These are phyloP conservation scores for Neovahlkampfia damariscottae DNA, from an alignment of 78 protist genomes.

Conservation along the genomic window DNA sequence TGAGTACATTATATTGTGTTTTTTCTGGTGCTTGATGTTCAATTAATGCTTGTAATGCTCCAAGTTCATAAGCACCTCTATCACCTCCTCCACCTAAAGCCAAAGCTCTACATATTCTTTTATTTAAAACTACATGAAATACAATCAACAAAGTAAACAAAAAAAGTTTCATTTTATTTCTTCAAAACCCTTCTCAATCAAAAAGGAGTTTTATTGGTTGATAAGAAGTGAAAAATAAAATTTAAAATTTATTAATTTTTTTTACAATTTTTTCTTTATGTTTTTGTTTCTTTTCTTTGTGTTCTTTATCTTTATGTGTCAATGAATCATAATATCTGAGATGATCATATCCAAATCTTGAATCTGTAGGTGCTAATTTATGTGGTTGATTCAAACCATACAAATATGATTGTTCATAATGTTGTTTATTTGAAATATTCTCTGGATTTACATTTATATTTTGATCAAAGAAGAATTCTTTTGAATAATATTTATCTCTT, in stretches of 20 bases:
- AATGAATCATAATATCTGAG: constrained; percentile 1
- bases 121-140: too few relatives aligned
- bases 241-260: too few relatives aligned
- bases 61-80: not conserved
- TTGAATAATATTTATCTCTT: not conserved
- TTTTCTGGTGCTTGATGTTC: not conserved
- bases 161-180: too few relatives aligned
- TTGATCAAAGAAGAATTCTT: not conserved
- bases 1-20: not conserved
- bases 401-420: not conserved
- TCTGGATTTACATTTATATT: not conserved
- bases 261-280: too few relatives aligned
- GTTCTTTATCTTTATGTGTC: too few relatives aligned
- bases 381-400: not conserved
- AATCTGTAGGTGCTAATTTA: not conserved
- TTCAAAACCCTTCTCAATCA: too few relatives aligned
- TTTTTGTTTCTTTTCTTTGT: too few relatives aligned
- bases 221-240: too few relatives aligned
- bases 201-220: too few relatives aligned
- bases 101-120: not conserved
- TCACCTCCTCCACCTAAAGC: constrained; percentile 6
- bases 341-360: not conserved
- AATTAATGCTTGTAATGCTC: not conserved
- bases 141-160: too few relatives aligned
- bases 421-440: not conserved